Evolutionary conservation across 352 stramenopile genomes (phyloP), one percentile per base, ranked within the genome.

Genomic region (Pythium biforme): DNA sequence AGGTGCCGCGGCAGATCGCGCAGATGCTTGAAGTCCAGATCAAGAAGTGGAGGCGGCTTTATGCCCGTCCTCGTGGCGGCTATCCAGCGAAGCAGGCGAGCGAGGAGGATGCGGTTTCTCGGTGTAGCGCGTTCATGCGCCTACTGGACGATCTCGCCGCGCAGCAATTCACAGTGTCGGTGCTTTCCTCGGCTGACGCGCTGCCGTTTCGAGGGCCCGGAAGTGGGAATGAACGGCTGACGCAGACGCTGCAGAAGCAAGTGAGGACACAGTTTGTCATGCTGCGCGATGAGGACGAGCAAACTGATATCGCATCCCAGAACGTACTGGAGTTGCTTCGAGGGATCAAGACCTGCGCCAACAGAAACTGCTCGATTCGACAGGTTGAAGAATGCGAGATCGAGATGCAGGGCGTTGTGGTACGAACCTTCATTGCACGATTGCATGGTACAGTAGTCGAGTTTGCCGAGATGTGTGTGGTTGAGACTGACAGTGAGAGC

Each of bases 271-370:
- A 85, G 61, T 75, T 82, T 26, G 46, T 82, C 15, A 25, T 82
- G 29, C 65, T 82, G n/a, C 63, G 76, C 3, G 68, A 70, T 17
- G 72, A 81, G 3, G 72, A 77, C 27, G 74, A 82, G 41, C 20
- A 66, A 5, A 40, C 54, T 20, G 59, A 65, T 11, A 37, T 37
- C 4, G 59, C 73, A 17, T 54, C 68, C 2, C 43, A 56, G 27
- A 77, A 68, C 53, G 69, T 81, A 29, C 52, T 76, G 17, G 40
- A 41, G 49, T 50, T 77, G 22, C 47, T 69, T 19, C 66, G 56
- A 11, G 56, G 45, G 5, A 60, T 79, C 15, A 74, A 80, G 37
- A 46, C 22, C 20, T 62, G 68, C 23, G 50, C 40, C 8, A 68
- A 70, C 25, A 20, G 40, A 11, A 68, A 23, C 1, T 77, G 71